These are phyloP conservation scores for Xylaria grammica DNA, from an alignment of 495 filamentous ascomycete species.

Conservation along the genomic window DNA sequence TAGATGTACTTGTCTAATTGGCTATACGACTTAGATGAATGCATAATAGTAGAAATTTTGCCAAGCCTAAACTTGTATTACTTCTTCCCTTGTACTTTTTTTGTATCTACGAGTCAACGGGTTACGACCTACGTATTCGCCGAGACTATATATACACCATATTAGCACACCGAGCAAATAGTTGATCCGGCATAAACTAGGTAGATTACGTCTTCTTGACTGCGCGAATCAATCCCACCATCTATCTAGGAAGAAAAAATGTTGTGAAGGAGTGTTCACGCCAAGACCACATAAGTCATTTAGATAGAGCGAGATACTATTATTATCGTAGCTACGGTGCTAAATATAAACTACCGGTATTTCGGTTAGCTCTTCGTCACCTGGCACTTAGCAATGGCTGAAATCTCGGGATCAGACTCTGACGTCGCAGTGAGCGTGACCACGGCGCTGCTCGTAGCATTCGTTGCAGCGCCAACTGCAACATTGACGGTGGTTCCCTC, in stretches of 20 bases:
- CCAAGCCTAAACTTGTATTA: too few relatives aligned
- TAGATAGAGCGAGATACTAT: neutral
- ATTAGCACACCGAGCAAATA: too few relatives aligned
- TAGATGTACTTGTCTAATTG: neutral
- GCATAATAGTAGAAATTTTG: neutral
- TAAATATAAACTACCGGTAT: neutral
- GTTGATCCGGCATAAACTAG: neutral
- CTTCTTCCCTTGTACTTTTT: too few relatives aligned
- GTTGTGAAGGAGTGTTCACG: neutral
- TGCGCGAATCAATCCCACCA: neutral
- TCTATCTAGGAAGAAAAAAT: neutral
- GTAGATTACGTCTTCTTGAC: neutral
- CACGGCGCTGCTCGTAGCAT: constrained; percentile 30
- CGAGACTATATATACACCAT: neutral
- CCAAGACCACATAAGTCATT: neutral
- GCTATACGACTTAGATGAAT: constrained; percentile 1
- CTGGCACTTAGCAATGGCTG: constrained; percentile 30
- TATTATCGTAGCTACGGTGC: neutral
- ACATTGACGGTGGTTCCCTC: constrained; percentile 35
- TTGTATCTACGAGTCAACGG: too few relatives aligned
- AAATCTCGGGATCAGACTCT: constrained; percentile 39
- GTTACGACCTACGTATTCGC: neutral
- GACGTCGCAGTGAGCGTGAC: constrained; percentile 45
- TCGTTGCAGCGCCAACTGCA: constrained; percentile 35
- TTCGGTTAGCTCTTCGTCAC: constrained; percentile 21